Base-by-base conservation (phyloP, 345 rosid genomes). In the Melaleuca alternifolia region DNA sequence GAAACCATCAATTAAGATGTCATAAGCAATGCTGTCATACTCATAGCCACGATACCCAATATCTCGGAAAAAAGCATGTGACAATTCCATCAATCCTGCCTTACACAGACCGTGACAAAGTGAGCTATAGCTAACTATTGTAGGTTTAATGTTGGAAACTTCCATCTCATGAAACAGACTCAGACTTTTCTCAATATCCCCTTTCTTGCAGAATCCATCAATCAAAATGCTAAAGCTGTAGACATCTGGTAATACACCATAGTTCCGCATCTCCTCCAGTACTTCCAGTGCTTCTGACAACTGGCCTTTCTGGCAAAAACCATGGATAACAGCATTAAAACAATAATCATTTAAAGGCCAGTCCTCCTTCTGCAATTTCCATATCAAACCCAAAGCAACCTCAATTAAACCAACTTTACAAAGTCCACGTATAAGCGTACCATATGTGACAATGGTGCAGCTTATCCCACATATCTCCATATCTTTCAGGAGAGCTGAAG, bases 141-240 rank as follows among this genome's bases (percentile, higher is more conserved):
- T 86, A 56, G 95, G 95, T 57, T 88, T 87, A 86, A 89, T 44
- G 56, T 88, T 54, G 51, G 57, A 46, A 59, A 28, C 61, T 83
- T 11, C 85, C 94, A 93, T 93, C 86, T 93, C 92, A 57, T 90
- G 59, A 56, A 93, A 88, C 86, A 94, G 88, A 81, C 86, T 12
- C 6, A 87, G 51, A 90, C 89, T 92, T 85, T 88, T 89, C 52
- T 88, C 88, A 15, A 88, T 44, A 84, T 92, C 83, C 15, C 94
- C 96, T 7, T 83, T 50, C 85, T 90, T 91, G 89, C 94, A 91
- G 86, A 91, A 92, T 37, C 90, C 94, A 82, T 92, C 90, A 90
- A 93, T 82, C 88, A 93, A 88, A 85, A 91, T 90, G 85, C 94
- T 89, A 86, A 91, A 94, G 90, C 92, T 93, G 87, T 91, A 91